Conservation (phyloP, 2,329 filamentous ascomycete genomes). For the Neodidymelliopsis sp. region DNA sequence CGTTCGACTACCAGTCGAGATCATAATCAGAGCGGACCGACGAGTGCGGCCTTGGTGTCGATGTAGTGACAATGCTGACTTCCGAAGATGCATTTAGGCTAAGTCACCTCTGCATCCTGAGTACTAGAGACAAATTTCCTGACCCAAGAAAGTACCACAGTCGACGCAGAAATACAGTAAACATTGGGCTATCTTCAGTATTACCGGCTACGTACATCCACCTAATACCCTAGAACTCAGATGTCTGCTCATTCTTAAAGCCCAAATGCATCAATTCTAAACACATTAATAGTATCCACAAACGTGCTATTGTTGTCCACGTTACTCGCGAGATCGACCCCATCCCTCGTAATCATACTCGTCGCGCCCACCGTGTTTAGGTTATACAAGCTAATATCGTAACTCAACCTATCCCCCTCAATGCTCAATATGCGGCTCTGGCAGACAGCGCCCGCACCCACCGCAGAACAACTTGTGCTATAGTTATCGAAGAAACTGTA, state of each 20-base stretch:
- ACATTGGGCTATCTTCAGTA: too few species aligned
- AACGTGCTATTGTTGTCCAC: slow-evolving; percentile 58
- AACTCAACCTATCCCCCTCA: slow-evolving; percentile 47
- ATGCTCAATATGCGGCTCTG: slow-evolving; percentile 60
- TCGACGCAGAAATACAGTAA: too few species aligned
- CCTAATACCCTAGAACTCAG: too few species aligned
- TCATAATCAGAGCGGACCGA: too few species aligned
- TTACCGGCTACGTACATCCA: too few species aligned
- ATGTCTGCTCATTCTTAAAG: background rate
- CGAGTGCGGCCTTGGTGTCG: too few species aligned
- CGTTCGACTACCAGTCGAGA: too few species aligned
- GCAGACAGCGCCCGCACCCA: slow-evolving; percentile 48
- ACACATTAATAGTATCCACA: slow-evolving; percentile 46
- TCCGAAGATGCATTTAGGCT: too few species aligned
- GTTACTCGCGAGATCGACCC: slow-evolving; percentile 52
- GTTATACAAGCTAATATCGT: slow-evolving; percentile 55
- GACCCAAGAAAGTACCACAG: too few species aligned
- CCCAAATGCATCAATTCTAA: slow-evolving; percentile 31
- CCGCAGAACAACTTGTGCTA: slow-evolving; percentile 46
- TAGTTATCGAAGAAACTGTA: slow-evolving; percentile 76
- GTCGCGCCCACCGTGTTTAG: slow-evolving; percentile 57
- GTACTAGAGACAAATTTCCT: too few species aligned
- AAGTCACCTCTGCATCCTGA: too few species aligned
- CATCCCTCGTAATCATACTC: slow-evolving; percentile 57
- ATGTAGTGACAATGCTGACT: too few species aligned